Conservation (phyloP, 257 asterid genomes). For the Ehretia macrophylla region DNA sequence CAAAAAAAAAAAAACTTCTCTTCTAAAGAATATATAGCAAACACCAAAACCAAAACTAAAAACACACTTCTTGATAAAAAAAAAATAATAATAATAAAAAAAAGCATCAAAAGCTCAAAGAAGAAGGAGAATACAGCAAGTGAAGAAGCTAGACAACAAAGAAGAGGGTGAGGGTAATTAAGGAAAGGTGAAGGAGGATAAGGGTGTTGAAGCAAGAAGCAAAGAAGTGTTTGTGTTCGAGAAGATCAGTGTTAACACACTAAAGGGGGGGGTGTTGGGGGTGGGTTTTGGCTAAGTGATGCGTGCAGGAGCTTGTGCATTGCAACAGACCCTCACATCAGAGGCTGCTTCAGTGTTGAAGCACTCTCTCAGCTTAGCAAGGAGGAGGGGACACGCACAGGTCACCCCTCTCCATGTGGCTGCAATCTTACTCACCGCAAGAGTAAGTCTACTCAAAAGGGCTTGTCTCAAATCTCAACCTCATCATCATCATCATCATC, state of each 20-base stretch:
- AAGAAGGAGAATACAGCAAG: not conserved
- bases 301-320: conserved; percentile 76
- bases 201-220: conserved; percentile 6
- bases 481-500: too few relatives aligned
- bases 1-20: not conserved
- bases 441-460: conserved; percentile 45
- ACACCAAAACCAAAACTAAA: not conserved
- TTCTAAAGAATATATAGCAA: too few relatives aligned
- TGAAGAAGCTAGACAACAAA: too few relatives aligned
- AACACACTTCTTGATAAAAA: too few relatives aligned
- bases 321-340: conserved; percentile 85
- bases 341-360: conserved; percentile 90
- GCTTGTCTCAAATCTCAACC: conserved; percentile 75
- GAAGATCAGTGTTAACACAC: not conserved
- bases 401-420: conserved; percentile 90
- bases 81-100: too few relatives aligned
- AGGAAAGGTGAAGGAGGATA: not conserved
- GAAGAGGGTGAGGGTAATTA: conserved; percentile 5
- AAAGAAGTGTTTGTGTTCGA: not conserved
- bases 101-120: not conserved
- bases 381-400: conserved; percentile 89
- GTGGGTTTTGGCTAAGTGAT: conserved; percentile 52
- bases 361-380: conserved; percentile 73
- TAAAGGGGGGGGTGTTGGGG: conserved; percentile 37
- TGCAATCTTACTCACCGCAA: conserved; percentile 55